Base-by-base conservation (phyloP, 768 basidiomycete species). In the Leccinum rimulosum region DNA sequence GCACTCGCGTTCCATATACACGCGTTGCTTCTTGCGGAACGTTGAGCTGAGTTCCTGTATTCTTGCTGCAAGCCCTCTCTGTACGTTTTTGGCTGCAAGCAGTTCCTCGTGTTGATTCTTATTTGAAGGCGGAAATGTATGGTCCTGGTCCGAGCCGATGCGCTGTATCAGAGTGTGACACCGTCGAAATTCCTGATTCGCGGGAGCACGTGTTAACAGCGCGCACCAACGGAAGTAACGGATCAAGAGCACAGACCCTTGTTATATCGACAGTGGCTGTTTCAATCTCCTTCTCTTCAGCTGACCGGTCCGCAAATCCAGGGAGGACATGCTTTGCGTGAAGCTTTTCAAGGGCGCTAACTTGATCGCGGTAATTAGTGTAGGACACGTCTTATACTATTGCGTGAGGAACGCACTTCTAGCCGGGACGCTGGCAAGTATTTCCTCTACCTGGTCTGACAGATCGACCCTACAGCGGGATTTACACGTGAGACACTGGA, bases 11-110 rank as follows among this genome's bases (percentile, higher is more conserved):
- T 97, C 91, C 91, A 99, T 91, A 74, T 98, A 98, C 33, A 96
- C 91, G 60, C 93, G 87, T 75, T 99, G 97, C 78, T 96, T 98
- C 81, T 97, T 98, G 62, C 97, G 85, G 71, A 99, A 98, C 12
- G 86, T 80, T 22, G 88, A 89, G 67, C 93, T 95, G 54, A 95
- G 80, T 66, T 94, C 93, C 77, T 98, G 97, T 12, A 98, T 85
- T 73, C 94, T 94, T 38, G 91, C 93, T n/a, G 97, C 97, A 55
- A 99, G 84, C 22, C 88, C 95, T 45, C 94, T 85, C 73, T 98
- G 97, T 22, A 98, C 92, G 72, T 99, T 98, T 77, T 91, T 91
- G 35, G 93, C 89, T 1, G 94, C 84, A 43, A 85, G 78, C 19
- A 45, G 19, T 9, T 78, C 75, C 65, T 87, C 82, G 61, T 82